Evolutionary conservation across 1,139 yeast species (phyloP).

Genomic region (Diutina catenulata): DNA sequence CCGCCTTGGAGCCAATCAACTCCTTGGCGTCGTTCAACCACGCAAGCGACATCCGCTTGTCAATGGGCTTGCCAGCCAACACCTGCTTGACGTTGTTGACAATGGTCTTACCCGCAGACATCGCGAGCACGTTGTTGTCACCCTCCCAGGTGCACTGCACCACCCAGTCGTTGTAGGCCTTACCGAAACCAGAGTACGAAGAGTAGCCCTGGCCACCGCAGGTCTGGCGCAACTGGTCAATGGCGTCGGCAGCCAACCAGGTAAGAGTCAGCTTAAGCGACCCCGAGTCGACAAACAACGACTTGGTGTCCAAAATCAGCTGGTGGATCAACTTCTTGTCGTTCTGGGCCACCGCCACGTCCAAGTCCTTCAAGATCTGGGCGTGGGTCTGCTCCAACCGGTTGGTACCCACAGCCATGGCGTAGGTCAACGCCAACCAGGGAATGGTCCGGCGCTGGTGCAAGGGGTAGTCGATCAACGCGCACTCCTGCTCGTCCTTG

Average conservation of each 20-base stretch:
- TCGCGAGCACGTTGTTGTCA: constrained; percentile 12
- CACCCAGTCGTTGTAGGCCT: constrained; percentile 12
- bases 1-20: neutral
- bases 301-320: constrained; percentile 9
- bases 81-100: constrained; percentile 10
- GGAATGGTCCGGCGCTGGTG: constrained; percentile 13
- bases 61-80: constrained; percentile 7
- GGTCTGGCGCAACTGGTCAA: constrained; percentile 11
- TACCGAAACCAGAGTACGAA: constrained; percentile 13
- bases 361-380: constrained; percentile 9
- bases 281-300: constrained; percentile 12
- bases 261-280: constrained; percentile 11
- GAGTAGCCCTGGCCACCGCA: constrained; percentile 14
- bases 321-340: constrained; percentile 9
- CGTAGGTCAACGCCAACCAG: constrained; percentile 11
- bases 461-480: constrained; percentile 12
- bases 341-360: constrained; percentile 9
- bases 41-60: constrained; percentile 7
- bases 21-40: constrained; percentile 7
- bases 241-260: constrained; percentile 12
- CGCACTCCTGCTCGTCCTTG: constrained; percentile 9
- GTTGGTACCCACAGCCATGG: constrained; percentile 10
- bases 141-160: constrained; percentile 14
- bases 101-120: constrained; percentile 11
- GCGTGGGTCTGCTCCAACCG: constrained; percentile 11